These are phyloP conservation scores for Globisporangium iwayamae DNA, from an alignment of 352 stramenopile genomes.

Conservation along the genomic window DNA sequence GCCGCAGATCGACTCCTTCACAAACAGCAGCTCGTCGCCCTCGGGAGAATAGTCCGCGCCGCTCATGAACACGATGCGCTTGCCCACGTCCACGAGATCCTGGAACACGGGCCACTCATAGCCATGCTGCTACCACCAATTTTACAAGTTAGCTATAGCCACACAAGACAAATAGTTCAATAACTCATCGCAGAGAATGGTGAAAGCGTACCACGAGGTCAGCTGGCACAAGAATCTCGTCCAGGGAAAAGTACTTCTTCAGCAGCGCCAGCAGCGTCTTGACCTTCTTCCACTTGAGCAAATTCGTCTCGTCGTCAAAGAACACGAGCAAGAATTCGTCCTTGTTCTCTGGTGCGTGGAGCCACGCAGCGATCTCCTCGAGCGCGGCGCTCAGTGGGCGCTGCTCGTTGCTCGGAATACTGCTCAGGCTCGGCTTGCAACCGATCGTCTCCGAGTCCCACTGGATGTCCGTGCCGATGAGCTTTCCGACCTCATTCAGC, in stretches of 20 bases:
- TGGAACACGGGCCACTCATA: slow-evolving; percentile 63
- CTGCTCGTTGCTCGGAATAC: slow-evolving; percentile 57
- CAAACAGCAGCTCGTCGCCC: slow-evolving; percentile 69
- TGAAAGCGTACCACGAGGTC: slow-evolving; percentile 43
- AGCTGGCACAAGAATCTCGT: slow-evolving; percentile 62
- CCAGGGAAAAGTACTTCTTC: slow-evolving; percentile 48
- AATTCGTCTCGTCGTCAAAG: slow-evolving; percentile 74
- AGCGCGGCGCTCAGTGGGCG: slow-evolving; percentile 42
- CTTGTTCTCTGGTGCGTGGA: slow-evolving; percentile 49
- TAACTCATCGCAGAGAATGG: neutral
- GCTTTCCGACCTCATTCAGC: slow-evolving; percentile 60
- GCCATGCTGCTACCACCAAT: slow-evolving; percentile 24
- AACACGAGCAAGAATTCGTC: slow-evolving; percentile 81
- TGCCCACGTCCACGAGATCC: slow-evolving; percentile 52
- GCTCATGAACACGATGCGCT: slow-evolving; percentile 79
- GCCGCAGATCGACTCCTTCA: slow-evolving; percentile 71
- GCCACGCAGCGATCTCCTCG: slow-evolving; percentile 47
- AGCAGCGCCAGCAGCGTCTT: slow-evolving; percentile 58
- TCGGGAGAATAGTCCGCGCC: slow-evolving; percentile 61
- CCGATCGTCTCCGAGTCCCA: slow-evolving; percentile 71
- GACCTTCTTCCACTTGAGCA: slow-evolving; percentile 83
- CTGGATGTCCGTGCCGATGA: slow-evolving; percentile 51
- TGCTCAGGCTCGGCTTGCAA: slow-evolving; percentile 67
- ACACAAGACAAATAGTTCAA: neutral
- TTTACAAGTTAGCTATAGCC: neutral